Evolutionary conservation across 495 filamentous ascomycete species (phyloP), one percentile per base, ranked within the genome.

Genomic region (Poronia punctata): DNA sequence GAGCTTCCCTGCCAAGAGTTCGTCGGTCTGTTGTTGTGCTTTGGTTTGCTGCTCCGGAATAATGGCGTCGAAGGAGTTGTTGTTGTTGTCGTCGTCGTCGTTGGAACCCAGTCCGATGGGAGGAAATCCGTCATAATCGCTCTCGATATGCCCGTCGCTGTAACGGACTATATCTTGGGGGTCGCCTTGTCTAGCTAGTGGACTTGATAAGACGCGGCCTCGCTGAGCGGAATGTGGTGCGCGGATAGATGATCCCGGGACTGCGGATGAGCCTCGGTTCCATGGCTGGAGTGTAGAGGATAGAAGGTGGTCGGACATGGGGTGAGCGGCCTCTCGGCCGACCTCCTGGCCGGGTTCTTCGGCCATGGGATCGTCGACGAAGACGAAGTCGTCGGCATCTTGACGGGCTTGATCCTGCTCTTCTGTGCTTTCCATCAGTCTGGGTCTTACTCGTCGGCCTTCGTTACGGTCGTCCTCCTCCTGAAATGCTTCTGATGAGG

Each of bases 261-360:
- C 37, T 20, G 55, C 48, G 3, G 66, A 68, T 12, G 64, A 65
- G 8, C 46, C 53, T 19, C 65, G 64, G 45, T 66, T 70, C 68
- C 68, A 72, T 19, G 68, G 66, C 31, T 56, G 32, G 28, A 38
- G 46, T n/a, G 54, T 35, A 7, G 56, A 51, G 22, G 67, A 67
- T 20, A 66, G 62, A 19, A 52, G 56, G 26, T 64, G 45, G 26
- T 69, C 64, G 11, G 61, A 62, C 43, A 68, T 61, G 28, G 55
- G 41, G 8, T 46, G 51, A 9, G 43, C 54, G 0, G 57, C 59
- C 9, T 60, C 57, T 48, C 67, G 59, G 39, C 64, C 67, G 4
- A 65, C 27, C 31, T 72, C 68, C 7, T 54, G 49, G 12, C 20
- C 32, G 29, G 19, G 43, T 21, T 50, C 41, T 9, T 47, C 26